A percentile compares a stretch with the other conserved stretches of the same genome.
These are phyloP conservation scores for Fragilariopsis cylindrus DNA, from an alignment of 108 stramenopile species.

Conservation along the genomic window DNA sequence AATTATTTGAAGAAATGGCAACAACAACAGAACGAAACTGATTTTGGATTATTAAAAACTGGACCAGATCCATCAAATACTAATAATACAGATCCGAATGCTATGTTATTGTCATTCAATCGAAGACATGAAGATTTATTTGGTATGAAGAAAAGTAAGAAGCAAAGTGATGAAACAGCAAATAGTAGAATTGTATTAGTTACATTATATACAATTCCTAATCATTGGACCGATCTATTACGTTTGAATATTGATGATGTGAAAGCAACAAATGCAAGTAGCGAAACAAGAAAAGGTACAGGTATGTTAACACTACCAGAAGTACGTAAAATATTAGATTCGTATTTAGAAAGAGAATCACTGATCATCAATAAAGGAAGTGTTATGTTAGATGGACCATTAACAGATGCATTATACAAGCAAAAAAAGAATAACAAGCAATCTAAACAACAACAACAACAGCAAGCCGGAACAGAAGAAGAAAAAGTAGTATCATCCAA, in stretches of 20 bases:
- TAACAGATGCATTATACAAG: constrained; percentile 67
- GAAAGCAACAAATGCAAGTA: constrained; percentile 71
- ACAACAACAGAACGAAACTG: neutral
- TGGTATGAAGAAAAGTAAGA: constrained; percentile 14
- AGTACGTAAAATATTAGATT: constrained; percentile 62
- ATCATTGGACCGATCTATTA: constrained; percentile 46
- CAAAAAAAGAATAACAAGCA: constrained; percentile 42
- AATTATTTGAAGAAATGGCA: constrained; percentile 65
- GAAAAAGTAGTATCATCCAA: constrained; percentile 4
- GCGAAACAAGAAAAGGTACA: constrained; percentile 72
- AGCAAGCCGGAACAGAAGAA: neutral
- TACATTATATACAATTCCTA: constrained; percentile 62
- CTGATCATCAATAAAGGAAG: constrained; percentile 35
- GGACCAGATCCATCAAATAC: constrained; percentile 44
- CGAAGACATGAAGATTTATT: constrained; percentile 50
- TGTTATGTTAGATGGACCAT: constrained; percentile 70
- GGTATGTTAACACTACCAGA: constrained; percentile 76
- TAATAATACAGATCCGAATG: constrained; percentile 59
- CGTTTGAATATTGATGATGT: constrained; percentile 66
- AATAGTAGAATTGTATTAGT: constrained; percentile 59
- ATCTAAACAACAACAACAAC: too few species aligned
- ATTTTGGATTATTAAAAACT: constrained; percentile 50
- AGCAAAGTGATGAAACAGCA: neutral
- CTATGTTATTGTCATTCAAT: constrained; percentile 47
- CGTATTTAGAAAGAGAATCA: constrained; percentile 58